phyloP scores from a whole-genome alignment of 495 filamentous ascomycete species.

The Aspergillus funiculosus region DNA sequence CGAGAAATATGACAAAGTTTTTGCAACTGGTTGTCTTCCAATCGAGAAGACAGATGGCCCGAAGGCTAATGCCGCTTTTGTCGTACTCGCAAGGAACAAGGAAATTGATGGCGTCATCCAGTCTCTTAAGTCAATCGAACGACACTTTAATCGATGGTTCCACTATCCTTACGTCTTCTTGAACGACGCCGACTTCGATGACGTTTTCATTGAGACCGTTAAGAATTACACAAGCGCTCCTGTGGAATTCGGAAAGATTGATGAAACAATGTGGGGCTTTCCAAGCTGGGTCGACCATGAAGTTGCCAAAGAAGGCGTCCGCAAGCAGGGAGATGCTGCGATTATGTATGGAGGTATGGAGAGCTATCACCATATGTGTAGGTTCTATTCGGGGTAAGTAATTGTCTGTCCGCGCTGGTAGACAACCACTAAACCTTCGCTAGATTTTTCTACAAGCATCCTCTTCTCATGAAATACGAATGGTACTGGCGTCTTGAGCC shows the following conservation, averaged over 20 bases:
- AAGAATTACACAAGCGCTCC: constrained; percentile 78
- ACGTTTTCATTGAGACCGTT: constrained; percentile 82
- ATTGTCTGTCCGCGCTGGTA: constrained; percentile 10
- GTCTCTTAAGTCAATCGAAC: constrained; percentile 94
- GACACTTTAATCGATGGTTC: constrained; percentile 99
- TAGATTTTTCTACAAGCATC: constrained; percentile 97
- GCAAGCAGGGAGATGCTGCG: constrained; percentile 91
- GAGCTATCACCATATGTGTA: constrained; percentile 97
- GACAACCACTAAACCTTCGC: constrained; percentile 12
- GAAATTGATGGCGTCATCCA: constrained; percentile 93
- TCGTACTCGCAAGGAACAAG: constrained; percentile 94
- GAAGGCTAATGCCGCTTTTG: constrained; percentile 89
- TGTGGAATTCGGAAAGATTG: constrained; percentile 94
- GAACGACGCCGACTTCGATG: constrained; percentile 95
- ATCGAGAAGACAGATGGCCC: constrained; percentile 55
- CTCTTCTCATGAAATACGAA: constrained; percentile 90
- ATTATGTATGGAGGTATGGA: constrained; percentile 99
- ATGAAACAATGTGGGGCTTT: constrained; percentile 87
- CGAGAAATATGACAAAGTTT: constrained; percentile 94
- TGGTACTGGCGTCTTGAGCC: constrained; percentile 99
- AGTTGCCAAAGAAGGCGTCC: constrained; percentile 90
- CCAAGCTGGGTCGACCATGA: constrained; percentile 93
- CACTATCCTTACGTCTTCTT: constrained; percentile 98
- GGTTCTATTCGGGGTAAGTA: constrained; percentile 93
- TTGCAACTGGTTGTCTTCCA: constrained; percentile 81